Conservation (phyloP, 2,329 filamentous ascomycete genomes). For the Emmonsia crescens region DNA sequence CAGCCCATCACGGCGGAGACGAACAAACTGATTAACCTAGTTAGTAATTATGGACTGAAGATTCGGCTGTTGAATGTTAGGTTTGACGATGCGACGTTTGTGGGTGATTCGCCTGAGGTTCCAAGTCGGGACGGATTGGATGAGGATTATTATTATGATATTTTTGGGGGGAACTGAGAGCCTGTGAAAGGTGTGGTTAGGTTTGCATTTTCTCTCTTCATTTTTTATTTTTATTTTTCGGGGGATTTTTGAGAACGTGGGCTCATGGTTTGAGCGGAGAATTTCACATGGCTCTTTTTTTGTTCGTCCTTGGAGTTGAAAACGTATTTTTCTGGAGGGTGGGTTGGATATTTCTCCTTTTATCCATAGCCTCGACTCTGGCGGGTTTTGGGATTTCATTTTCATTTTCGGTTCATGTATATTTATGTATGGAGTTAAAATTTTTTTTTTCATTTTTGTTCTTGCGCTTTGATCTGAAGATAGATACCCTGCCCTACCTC, state of each 20-base stretch:
- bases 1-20: constrained; percentile 95
- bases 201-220: constrained; percentile 12
- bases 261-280: not conserved
- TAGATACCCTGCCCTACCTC: not conserved
- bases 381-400: not conserved
- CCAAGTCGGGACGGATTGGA: constrained; percentile 77
- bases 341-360: not conserved
- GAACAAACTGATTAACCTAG: constrained; percentile 73
- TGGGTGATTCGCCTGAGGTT: constrained; percentile 60
- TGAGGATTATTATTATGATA: constrained; percentile 87
- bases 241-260: not conserved
- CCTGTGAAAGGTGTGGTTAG: not conserved
- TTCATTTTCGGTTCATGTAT: not conserved
- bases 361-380: not conserved
- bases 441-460: not conserved
- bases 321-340: not conserved
- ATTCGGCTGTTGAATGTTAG: constrained; percentile 85
- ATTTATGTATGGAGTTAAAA: not conserved
- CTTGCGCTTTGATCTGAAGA: not conserved
- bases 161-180: constrained; percentile 37
- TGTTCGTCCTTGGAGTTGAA: too few relatives aligned
- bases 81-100: constrained; percentile 65
- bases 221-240: not conserved
- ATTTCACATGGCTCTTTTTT: too few relatives aligned
- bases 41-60: constrained; percentile 84